Conservation (phyloP, 1,284 basidiomycete genomes). For the Apiotrichum sp. region DNA sequence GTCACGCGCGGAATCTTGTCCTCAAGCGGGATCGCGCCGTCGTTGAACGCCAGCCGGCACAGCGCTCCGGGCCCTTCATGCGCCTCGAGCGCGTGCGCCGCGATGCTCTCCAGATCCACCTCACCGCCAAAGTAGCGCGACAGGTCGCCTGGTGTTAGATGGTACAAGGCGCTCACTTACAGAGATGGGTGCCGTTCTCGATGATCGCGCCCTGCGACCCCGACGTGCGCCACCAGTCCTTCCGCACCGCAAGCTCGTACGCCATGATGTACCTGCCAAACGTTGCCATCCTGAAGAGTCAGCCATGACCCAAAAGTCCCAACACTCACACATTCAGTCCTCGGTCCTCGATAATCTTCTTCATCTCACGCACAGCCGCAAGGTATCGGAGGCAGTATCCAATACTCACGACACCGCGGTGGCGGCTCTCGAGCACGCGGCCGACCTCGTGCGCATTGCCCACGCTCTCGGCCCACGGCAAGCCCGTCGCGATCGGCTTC, state of each 20-base stretch:
- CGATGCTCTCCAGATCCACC: slow-evolving; percentile 49
- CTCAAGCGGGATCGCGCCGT: slow-evolving; percentile 43
- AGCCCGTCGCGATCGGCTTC: slow-evolving; percentile 56
- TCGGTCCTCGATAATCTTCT: slow-evolving; percentile 52
- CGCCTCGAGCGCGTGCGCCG: slow-evolving; percentile 36
- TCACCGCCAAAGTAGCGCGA: slow-evolving; percentile 53
- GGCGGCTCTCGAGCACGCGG: slow-evolving; percentile 58
- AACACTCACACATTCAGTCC: slow-evolving; percentile 47
- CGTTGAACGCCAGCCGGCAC: slow-evolving; percentile 48
- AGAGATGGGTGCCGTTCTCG: slow-evolving; percentile 53
- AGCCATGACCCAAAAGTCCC: not conserved
- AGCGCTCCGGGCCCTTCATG: slow-evolving; percentile 49
- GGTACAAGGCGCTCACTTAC: slow-evolving; percentile 21
- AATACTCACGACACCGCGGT: slow-evolving; percentile 52
- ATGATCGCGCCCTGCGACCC: slow-evolving; percentile 50
- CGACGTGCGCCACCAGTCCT: slow-evolving; percentile 55
- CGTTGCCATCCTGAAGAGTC: slow-evolving; percentile 47
- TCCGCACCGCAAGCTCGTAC: slow-evolving; percentile 33
- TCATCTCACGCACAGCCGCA: slow-evolving; percentile 51
- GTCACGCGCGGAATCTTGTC: slow-evolving; percentile 47
- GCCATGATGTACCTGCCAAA: slow-evolving; percentile 51
- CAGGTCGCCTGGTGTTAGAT: slow-evolving; percentile 24
- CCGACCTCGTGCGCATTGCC: slow-evolving; percentile 56
- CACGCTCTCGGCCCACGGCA: slow-evolving; percentile 45
- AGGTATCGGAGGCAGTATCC: slow-evolving; percentile 49